These are phyloP conservation scores for Hyparrhenia diplandra DNA, from an alignment of 176 grass and related monocot genomes.

Conservation along the genomic window DNA sequence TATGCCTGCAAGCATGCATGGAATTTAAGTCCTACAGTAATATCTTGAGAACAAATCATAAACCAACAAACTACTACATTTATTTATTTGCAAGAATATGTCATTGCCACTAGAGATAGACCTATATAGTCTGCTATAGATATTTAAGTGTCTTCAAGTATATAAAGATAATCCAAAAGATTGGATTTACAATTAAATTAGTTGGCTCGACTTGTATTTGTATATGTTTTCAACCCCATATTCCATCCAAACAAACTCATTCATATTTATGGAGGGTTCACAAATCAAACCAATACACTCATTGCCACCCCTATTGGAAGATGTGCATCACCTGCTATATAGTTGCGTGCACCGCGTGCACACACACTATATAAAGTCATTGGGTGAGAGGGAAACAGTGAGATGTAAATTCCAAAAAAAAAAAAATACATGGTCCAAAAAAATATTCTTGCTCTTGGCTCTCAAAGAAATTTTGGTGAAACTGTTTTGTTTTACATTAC, in stretches of 20 bases:
- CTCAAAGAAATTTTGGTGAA: too few species aligned
- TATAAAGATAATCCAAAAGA: neutral
- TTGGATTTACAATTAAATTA: neutral
- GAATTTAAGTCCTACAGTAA: neutral
- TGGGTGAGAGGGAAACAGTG: too few species aligned
- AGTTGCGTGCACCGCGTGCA: too few species aligned
- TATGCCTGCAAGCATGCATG: neutral
- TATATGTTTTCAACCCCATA: neutral
- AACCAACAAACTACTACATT: neutral
- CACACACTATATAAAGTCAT: too few species aligned
- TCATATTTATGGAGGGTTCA: neutral
- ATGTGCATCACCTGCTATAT: too few species aligned
- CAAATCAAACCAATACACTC: too few species aligned
- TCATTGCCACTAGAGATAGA: neutral
- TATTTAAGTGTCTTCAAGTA: neutral
- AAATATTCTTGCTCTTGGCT: too few species aligned
- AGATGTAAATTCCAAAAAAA: too few species aligned
- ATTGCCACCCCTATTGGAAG: too few species aligned
- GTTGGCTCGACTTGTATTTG: neutral
- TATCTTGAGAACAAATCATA: neutral
- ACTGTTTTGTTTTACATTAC: too few species aligned
- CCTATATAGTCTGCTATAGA: neutral
- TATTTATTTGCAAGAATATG: neutral
- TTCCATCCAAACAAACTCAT: neutral
- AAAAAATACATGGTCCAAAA: too few species aligned